A percentile compares a stretch with the other conserved stretches of the same genome.
phyloP scores from a whole-genome alignment of 2,329 filamentous ascomycete species.

The Trichoderma pleuroti region DNA sequence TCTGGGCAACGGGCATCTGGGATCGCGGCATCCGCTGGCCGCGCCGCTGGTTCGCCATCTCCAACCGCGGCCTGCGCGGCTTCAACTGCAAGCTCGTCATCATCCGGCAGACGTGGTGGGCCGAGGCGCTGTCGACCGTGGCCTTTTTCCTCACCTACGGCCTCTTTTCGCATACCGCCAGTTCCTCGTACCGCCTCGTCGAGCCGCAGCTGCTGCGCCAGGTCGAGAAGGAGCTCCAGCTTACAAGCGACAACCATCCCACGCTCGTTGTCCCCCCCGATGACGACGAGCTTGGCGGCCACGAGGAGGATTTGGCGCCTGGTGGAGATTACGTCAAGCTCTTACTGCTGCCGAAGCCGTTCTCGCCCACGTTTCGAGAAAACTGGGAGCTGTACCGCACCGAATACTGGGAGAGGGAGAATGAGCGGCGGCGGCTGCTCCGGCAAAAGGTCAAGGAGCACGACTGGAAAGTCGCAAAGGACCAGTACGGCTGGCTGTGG shows the following conservation, averaged over 20 bases:
- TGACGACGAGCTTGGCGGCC: conserved; percentile 62
- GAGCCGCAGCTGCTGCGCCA: conserved; percentile 61
- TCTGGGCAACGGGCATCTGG: conserved; percentile 96
- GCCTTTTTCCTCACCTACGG: conserved; percentile 77
- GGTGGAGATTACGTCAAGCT: conserved; percentile 92
- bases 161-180: conserved; percentile 63
- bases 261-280: conserved; percentile 42
- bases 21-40: conserved; percentile 94
- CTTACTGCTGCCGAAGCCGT: conserved; percentile 86
- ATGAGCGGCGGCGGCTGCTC: conserved; percentile 76
- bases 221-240: conserved; percentile 56
- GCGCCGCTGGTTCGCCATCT: conserved; percentile 80
- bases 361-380: conserved; percentile 89
- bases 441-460: conserved; percentile 65
- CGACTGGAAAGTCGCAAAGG: conserved; percentile 64
- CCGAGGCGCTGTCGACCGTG: conserved; percentile 68
- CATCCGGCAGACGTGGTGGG: conserved; percentile 77
- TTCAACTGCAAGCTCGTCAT: conserved; percentile 98
- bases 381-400: conserved; percentile 94
- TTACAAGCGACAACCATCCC: conserved; percentile 42
- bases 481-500: conserved; percentile 74
- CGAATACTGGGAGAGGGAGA: conserved; percentile 97
- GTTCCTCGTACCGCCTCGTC: conserved; percentile 72
- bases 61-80: conserved; percentile 82
- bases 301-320: conserved; percentile 85